Evolutionary conservation across 179 eudicot genomes (phyloP).

Genomic region (Pouteria campechiana): DNA sequence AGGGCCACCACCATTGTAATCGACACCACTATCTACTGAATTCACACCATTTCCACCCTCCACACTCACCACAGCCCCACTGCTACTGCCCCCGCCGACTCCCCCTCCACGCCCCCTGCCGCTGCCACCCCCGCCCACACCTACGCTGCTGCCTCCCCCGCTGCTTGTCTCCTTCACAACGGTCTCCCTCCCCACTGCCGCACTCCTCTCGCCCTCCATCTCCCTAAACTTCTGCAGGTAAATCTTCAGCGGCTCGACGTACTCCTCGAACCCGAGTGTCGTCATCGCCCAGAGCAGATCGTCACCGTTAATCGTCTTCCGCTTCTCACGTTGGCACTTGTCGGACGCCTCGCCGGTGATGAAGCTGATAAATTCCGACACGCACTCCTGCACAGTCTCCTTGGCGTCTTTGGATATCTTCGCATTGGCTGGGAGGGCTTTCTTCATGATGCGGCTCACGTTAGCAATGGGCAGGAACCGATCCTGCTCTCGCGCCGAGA

Average conservation of each 20-base stretch:
- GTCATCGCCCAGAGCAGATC: slow-evolving; percentile 72
- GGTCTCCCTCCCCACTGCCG: slow-evolving; percentile 8
- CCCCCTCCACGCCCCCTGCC: slow-evolving; percentile 12
- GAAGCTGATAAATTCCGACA: slow-evolving; percentile 67
- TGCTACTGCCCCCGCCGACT: no score
- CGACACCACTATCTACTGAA: slow-evolving; percentile 24
- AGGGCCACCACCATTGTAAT: slow-evolving; percentile 12
- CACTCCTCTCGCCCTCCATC: slow-evolving; percentile 49
- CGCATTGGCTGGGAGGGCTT: slow-evolving; percentile 52
- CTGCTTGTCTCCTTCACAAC: slow-evolving; percentile 7
- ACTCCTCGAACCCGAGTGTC: slow-evolving; percentile 56
- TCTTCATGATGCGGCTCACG: slow-evolving; percentile 64
- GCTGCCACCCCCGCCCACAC: neutral
- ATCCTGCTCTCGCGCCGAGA: slow-evolving; percentile 42
- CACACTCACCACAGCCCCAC: slow-evolving; percentile 17
- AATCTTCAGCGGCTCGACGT: slow-evolving; percentile 54
- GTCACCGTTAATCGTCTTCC: slow-evolving; percentile 69
- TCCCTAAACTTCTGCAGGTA: slow-evolving; percentile 54
- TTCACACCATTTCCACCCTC: slow-evolving; percentile 17
- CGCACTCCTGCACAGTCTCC: slow-evolving; percentile 65
- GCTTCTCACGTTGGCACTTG: slow-evolving; percentile 55
- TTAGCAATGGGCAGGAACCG: slow-evolving; percentile 56
- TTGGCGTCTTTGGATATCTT: slow-evolving; percentile 63
- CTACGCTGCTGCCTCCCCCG: slow-evolving; percentile 4
- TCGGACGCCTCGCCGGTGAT: slow-evolving; percentile 62